These are phyloP conservation scores for Spathaspora arborariae DNA, from an alignment of 805 yeast genomes.

Conservation along the genomic window DNA sequence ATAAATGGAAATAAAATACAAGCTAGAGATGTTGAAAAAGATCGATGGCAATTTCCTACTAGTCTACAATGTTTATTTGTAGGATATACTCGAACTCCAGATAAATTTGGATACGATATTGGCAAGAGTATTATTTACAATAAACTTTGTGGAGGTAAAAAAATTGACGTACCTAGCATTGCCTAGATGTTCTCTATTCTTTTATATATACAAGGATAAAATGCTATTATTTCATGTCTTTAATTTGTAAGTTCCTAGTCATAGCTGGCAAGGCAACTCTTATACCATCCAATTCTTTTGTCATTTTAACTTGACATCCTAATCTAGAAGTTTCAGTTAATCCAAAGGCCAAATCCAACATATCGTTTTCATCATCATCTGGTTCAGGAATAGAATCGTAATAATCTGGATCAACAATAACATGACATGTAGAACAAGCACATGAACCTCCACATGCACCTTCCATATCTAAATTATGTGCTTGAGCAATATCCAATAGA, in stretches of 20 bases:
- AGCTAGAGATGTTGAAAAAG: slow-evolving; percentile 1
- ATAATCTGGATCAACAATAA: slow-evolving; percentile 91
- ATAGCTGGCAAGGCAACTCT: slow-evolving; percentile 95
- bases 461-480: slow-evolving; percentile 90
- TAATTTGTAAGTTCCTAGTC: slow-evolving; percentile 87
- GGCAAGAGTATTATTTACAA: slow-evolving; percentile 12
- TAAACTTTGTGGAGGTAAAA: slow-evolving; percentile 13
- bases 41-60: slow-evolving; percentile 4
- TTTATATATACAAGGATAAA: not conserved
- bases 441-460: slow-evolving; percentile 99
- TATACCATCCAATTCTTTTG: slow-evolving; percentile 86
- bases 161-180: slow-evolving; percentile 8
- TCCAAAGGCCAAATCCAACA: slow-evolving; percentile 97
- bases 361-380: slow-evolving; percentile 95
- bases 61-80: slow-evolving; percentile 11
- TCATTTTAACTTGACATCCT: slow-evolving; percentile 91
- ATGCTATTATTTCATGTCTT: slow-evolving; percentile 54
- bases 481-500: slow-evolving; percentile 90
- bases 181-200: not conserved
- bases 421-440: slow-evolving; percentile 97
- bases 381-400: slow-evolving; percentile 93
- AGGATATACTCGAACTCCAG: slow-evolving; percentile 14
- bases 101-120: slow-evolving; percentile 19
- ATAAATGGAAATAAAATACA: slow-evolving; percentile 13
- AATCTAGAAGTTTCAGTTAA: slow-evolving; percentile 93